phyloP scores from a whole-genome alignment of 2,329 filamentous ascomycete species.

The Teratosphaeria epicoccoides region DNA sequence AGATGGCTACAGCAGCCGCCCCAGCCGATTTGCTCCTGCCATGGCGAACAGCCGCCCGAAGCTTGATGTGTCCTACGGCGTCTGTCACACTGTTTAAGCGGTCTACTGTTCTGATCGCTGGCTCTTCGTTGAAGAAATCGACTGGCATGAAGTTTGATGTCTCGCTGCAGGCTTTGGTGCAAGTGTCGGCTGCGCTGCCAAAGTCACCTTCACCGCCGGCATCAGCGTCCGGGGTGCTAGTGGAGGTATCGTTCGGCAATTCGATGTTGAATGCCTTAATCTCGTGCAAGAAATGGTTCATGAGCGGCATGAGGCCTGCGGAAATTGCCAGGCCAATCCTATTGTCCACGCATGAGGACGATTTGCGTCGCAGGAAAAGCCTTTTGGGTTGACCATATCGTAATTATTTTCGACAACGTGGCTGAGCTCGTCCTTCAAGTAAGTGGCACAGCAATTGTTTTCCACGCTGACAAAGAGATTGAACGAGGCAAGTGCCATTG shows the following conservation, averaged over 20 bases:
- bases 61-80: conserved; percentile 33
- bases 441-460: conserved; percentile 36
- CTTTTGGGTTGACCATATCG: conserved; percentile 49
- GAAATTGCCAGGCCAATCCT: conserved; percentile 41
- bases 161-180: conserved; percentile 47
- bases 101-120: conserved; percentile 60
- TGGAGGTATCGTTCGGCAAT: conserved; percentile 47
- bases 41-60: conserved; percentile 6
- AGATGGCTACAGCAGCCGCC: neutral
- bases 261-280: conserved; percentile 43
- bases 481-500: conserved; percentile 52
- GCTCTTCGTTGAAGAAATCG: conserved; percentile 67
- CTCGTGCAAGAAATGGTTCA: conserved; percentile 68
- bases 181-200: conserved; percentile 44
- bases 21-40: neutral
- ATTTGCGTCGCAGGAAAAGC: conserved; percentile 63
- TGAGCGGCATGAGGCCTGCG: conserved; percentile 54
- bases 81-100: conserved; percentile 48
- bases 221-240: conserved; percentile 56
- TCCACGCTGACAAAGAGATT: conserved; percentile 52
- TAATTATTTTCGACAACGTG: conserved; percentile 65
- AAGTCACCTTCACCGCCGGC: conserved; percentile 42
- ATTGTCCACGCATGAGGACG: conserved; percentile 49
- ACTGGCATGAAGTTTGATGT: conserved; percentile 65
- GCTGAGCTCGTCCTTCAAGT: conserved; percentile 53